phyloP scores from a whole-genome alignment of 2,329 filamentous ascomycete genomes.

The Sporothrix mexicana region DNA sequence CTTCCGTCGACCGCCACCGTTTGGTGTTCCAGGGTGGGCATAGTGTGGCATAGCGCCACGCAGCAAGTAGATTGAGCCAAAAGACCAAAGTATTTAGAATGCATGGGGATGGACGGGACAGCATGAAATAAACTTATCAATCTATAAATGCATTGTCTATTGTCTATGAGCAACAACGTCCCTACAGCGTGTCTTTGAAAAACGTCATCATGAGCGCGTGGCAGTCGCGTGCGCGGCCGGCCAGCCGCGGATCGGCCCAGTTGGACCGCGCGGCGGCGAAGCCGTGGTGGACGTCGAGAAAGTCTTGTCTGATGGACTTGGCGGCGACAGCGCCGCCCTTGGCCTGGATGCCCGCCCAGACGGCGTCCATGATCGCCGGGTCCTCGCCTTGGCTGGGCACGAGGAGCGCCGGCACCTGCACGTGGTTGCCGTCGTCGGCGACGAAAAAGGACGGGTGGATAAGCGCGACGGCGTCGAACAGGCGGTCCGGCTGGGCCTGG shows the following conservation, averaged over 20 bases:
- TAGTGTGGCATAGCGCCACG: no score
- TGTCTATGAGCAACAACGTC: not conserved
- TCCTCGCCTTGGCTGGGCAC: conserved; percentile 26
- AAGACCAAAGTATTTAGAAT: no score
- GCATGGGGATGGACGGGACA: not conserved
- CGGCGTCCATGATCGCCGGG: conserved; percentile 21
- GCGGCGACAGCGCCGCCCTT: conserved; percentile 15
- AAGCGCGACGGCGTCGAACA: conserved; percentile 18
- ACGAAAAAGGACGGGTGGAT: conserved; percentile 29
- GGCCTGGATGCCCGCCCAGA: conserved; percentile 15
- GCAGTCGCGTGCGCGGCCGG: conserved; percentile 8
- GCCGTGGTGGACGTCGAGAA: conserved; percentile 27
- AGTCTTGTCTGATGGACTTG: conserved; percentile 11
- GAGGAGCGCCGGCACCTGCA: conserved; percentile 16
- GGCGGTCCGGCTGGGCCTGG: conserved; percentile 2
- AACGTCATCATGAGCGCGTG: conserved; percentile 24
- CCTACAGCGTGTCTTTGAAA: conserved; percentile 3
- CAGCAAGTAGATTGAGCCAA: no score
- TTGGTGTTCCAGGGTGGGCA: not conserved
- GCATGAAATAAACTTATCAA: not conserved
- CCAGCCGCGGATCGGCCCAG: conserved; percentile 25
- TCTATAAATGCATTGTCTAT: no score
- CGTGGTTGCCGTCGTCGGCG: conserved; percentile 19
- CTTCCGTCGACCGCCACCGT: not conserved
- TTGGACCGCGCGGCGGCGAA: conserved; percentile 25